Base-by-base conservation (phyloP, 177 flowering plant species). In the Viscum album region DNA sequence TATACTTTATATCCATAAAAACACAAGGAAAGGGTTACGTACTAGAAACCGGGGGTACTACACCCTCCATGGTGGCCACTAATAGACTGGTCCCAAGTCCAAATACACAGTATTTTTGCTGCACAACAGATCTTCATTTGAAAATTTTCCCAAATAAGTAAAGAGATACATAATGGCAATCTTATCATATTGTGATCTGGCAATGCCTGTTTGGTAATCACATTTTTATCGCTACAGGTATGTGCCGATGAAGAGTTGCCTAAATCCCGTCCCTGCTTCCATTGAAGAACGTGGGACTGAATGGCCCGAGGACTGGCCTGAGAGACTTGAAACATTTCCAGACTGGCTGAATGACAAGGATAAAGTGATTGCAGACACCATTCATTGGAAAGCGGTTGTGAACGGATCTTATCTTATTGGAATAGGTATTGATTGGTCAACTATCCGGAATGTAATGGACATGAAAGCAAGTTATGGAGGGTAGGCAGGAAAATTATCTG, bases 221-320 rank as follows among this genome's bases (percentile, higher is more conserved):
- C 26, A 21, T 66, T 45, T 30, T 68, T 26, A n/a, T 66, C 68
- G 67, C 34, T 30, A 67, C 80, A 95, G 99, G 97, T 83, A 89
- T 81, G 83, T 84, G 50, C 88, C 85, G 35, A 81, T 91, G 70
- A 85, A 80, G 71, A 74, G 78, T 34, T 95, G 99, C 78, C 71
- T 95, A 77, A 90, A 91, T 68, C 37, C 73, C 34, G 80, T 89
- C 79, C 99, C 99, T 59, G 66, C 89, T 79, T 77, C 90, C 34
- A 86, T 89, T 71, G 97, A 95, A 77, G 83, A 95, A 76, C 89
- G 81, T 34, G 97, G 99, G 61, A 78, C 87, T 59, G 97, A 92
- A 72, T 95, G 99, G 99, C 99, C 97, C 32, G 94, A 83, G 66
- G 96, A 89, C 75, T 95, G 99, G 99, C 99, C 99, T 29, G 83